These are phyloP conservation scores for Debaryomyces udenii DNA, from an alignment of 1,139 yeast genomes.

Conservation along the genomic window DNA sequence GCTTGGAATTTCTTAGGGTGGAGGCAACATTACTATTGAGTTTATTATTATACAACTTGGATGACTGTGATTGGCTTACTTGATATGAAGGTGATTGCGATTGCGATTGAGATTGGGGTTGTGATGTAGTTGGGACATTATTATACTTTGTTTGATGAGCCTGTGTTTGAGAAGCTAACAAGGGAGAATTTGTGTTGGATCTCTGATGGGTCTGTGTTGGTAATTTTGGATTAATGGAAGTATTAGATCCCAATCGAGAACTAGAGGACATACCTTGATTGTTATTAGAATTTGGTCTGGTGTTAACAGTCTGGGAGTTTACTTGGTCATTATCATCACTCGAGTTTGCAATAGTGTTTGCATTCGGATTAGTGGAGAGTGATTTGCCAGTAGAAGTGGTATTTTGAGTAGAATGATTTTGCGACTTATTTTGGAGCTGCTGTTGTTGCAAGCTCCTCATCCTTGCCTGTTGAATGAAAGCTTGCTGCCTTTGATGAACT, in stretches of 20 bases:
- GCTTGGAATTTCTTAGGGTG: constrained; percentile 1
- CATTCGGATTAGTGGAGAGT: constrained; percentile 2
- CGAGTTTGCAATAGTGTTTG: constrained; percentile 1
- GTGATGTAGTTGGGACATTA: not conserved
- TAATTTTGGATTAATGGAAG: constrained; percentile 10
- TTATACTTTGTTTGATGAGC: constrained; percentile 1
- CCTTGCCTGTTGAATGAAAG: constrained; percentile 48
- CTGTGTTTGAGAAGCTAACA: constrained; percentile 14
- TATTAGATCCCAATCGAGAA: not conserved
- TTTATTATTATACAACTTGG: constrained; percentile 13
- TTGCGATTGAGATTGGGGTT: constrained; percentile 2
- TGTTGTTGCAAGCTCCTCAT: constrained; percentile 50
- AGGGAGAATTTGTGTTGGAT: constrained; percentile 13
- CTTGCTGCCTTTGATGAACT: constrained; percentile 50
- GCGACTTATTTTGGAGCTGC: constrained; percentile 34
- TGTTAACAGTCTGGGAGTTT: not conserved
- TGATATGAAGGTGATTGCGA: not conserved
- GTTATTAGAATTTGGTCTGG: constrained; percentile 3
- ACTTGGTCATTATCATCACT: constrained; percentile 2
- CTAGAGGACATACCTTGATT: constrained; percentile 1
- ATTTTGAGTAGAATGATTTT: constrained; percentile 37
- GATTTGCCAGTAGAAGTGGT: constrained; percentile 26
- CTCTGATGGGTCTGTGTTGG: constrained; percentile 12
- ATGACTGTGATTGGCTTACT: constrained; percentile 5
- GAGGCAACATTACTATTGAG: constrained; percentile 6